These are phyloP conservation scores for Talaromyces sp. DNA, from an alignment of 2,329 filamentous ascomycete genomes.

Conservation along the genomic window DNA sequence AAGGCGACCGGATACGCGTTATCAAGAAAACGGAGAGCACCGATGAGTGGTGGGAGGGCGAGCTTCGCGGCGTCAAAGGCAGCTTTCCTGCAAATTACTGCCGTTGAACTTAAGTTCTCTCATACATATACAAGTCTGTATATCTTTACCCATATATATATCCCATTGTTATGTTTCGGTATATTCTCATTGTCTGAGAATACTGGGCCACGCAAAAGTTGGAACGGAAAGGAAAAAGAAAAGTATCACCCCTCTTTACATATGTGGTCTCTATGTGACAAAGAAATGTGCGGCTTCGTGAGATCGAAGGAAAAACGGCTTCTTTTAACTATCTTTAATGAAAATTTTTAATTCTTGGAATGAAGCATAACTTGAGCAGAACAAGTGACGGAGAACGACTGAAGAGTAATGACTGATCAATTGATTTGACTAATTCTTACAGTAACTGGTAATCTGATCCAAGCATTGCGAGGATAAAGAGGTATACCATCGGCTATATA, in stretches of 20 bases:
- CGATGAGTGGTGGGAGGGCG: constrained; percentile 86
- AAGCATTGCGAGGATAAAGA: neutral
- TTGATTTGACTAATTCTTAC: neutral
- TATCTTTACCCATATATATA: neutral
- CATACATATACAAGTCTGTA: neutral
- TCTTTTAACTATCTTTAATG: neutral
- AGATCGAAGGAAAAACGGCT: neutral
- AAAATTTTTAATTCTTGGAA: neutral
- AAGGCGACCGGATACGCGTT: constrained; percentile 73
- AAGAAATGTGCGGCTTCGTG: neutral
- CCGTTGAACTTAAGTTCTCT: constrained; percentile 25
- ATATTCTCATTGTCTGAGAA: neutral
- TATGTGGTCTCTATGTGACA: too few species aligned
- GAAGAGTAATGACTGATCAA: neutral
- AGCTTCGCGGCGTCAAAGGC: constrained; percentile 62
- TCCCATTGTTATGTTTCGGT: neutral
- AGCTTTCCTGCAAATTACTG: constrained; percentile 84
- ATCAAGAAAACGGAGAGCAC: constrained; percentile 72
- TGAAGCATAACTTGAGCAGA: neutral
- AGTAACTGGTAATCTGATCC: neutral
- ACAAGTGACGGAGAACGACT: neutral
- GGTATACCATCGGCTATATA: neutral
- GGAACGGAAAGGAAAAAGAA: neutral
- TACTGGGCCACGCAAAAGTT: neutral
- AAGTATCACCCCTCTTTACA: too few species aligned